Evolutionary conservation across 176 grass and related monocot genomes (phyloP).

Genomic region (Melocanna baccifera): DNA sequence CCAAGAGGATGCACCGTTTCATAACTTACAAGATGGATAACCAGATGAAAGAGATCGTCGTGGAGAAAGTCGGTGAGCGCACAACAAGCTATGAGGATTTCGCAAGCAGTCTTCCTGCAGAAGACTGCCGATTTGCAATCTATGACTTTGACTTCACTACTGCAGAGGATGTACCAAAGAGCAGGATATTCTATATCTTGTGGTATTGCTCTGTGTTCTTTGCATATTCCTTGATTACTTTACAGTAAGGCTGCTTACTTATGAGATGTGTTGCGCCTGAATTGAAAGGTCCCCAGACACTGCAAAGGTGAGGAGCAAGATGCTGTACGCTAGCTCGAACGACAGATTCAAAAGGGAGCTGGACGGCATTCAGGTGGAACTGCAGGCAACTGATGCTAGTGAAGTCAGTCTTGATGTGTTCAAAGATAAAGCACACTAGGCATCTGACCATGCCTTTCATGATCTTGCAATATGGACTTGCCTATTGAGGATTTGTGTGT

Average conservation of each 20-base stretch:
- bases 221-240: not conserved
- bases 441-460: not conserved
- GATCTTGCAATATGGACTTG: constrained; percentile 27
- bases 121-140: constrained; percentile 75
- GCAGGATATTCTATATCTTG: constrained; percentile 85
- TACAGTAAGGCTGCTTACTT: not conserved
- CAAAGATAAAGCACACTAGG: constrained; percentile 53
- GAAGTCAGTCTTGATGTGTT: constrained; percentile 69
- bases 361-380: constrained; percentile 69
- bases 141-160: constrained; percentile 81
- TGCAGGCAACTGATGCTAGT: constrained; percentile 72
- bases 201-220: constrained; percentile 39
- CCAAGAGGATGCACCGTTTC: constrained; percentile 76
- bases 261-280: not conserved
- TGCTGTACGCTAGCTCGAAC: constrained; percentile 80
- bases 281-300: constrained; percentile 59
- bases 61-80: constrained; percentile 62
- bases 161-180: constrained; percentile 75
- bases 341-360: constrained; percentile 58
- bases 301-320: constrained; percentile 82
- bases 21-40: constrained; percentile 69
- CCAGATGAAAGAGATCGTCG: constrained; percentile 59
- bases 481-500: constrained; percentile 37
- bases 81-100: constrained; percentile 61
- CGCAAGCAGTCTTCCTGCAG: constrained; percentile 41